phyloP scores from a whole-genome alignment of 345 rosid species.

The Turritis glabra region DNA sequence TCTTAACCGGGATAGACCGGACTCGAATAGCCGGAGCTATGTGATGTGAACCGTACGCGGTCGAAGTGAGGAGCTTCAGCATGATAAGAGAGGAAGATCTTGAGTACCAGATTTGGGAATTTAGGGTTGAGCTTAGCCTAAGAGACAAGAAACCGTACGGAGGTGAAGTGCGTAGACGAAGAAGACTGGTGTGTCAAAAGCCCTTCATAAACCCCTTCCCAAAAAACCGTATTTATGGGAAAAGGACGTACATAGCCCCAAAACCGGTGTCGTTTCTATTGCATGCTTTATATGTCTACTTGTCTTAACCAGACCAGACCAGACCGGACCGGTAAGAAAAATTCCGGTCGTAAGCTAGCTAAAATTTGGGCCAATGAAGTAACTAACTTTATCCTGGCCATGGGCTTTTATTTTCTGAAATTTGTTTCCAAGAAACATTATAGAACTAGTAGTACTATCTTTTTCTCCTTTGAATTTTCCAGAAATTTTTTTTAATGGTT shows the following conservation, averaged over 20 bases:
- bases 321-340: not conserved
- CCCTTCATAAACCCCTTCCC: slow-evolving; percentile 51
- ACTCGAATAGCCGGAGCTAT: slow-evolving; percentile 31
- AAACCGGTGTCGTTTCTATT: not conserved
- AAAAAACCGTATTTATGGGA: not conserved
- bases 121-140: slow-evolving; percentile 17
- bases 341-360: not conserved
- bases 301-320: not conserved
- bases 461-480: no score
- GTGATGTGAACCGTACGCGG: slow-evolving; percentile 35
- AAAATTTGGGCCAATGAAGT: not conserved
- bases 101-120: slow-evolving; percentile 12
- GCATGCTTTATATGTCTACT: not conserved
- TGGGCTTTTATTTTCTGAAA: not conserved
- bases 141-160: slow-evolving; percentile 31
- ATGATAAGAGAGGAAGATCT: slow-evolving; percentile 32
- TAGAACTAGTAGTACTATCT: not conserved
- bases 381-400: not conserved
- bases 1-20: slow-evolving; percentile 22
- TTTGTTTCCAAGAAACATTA: no score
- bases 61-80: slow-evolving; percentile 56
- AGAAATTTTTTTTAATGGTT: not conserved
- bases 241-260: not conserved
- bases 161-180: slow-evolving; percentile 2
- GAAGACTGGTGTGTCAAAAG: slow-evolving; percentile 32